Conservation (phyloP, 2,329 filamentous ascomycete species). For the Zymoseptoria crescenta region DNA sequence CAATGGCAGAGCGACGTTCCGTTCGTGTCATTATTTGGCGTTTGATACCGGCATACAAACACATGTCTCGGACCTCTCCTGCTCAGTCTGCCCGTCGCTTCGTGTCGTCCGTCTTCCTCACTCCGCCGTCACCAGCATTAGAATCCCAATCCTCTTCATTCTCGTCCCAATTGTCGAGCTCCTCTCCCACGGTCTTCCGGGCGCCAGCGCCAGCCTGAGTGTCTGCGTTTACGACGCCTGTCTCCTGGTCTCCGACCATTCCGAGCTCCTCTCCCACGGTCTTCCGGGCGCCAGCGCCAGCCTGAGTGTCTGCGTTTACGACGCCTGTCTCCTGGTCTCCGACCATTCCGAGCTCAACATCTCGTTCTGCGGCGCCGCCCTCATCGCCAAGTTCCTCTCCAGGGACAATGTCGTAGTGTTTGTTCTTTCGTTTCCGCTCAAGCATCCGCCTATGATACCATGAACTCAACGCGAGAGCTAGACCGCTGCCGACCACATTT, state of each 20-base stretch:
- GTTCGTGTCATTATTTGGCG: not conserved
- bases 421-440: conserved; percentile 69
- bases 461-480: conserved; percentile 64
- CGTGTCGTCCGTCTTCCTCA: conserved; percentile 24
- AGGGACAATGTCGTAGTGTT: conserved; percentile 63
- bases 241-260: conserved; percentile 38
- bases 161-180: conserved; percentile 92
- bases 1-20: not conserved
- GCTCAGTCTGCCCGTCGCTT: conserved; percentile 39
- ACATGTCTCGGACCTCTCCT: not conserved
- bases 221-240: conserved; percentile 24
- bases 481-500: conserved; percentile 72
- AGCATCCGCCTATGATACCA: conserved; percentile 97
- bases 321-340: conserved; percentile 30
- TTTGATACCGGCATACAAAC: not conserved
- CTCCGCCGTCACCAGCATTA: conserved; percentile 37
- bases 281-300: conserved; percentile 52
- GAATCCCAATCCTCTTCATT: conserved; percentile 65
- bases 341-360: conserved; percentile 69
- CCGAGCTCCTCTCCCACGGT: conserved; percentile 76
- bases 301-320: conserved; percentile 25
- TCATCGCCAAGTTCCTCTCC: conserved; percentile 46
- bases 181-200: conserved; percentile 63
- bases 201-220: conserved; percentile 44
- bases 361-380: conserved; percentile 42